Base-by-base conservation (phyloP, 495 filamentous ascomycete species). In the Podospora comata region DNA sequence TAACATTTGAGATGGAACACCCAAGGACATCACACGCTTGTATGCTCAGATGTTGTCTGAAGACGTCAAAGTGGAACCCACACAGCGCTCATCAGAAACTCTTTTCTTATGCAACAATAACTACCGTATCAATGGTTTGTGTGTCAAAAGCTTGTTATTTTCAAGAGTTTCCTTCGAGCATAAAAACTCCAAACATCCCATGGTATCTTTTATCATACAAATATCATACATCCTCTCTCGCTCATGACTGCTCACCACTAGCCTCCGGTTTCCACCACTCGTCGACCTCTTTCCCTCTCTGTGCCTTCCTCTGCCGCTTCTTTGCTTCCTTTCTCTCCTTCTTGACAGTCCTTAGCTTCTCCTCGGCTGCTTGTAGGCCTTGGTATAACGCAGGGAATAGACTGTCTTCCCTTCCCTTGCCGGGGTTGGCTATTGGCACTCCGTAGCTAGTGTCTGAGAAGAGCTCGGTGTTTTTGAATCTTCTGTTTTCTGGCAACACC, bases 371-470 rank as follows among this genome's bases (percentile, higher is more conserved):
- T 13, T 48, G 39, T 16, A 48, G 15, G 5, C 39, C 39, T 48
- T 48, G 39, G 11, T 75, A 55, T 2, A 79, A 27, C 5, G 74
- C 75, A 39, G 81, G 81, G 65, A 82, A 82, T 32, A 83, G 70
- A 11, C 70, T 73, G 20, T 70, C 66, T 19, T 34, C 30, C 1
- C 62, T 44, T 54, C 44, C 16, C 19, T 67, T 87, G 72, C 67
- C 85, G 28, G 83, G 78, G 53, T 74, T 78, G 39, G 82, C 82
- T 5, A 86, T 62, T 4, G 80, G 72, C 30, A 77, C 72, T 5
- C 93, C 95, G 79, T 96, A 98, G 6, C 79, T 79, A 57, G 77
- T 71, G 80, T 99, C 94, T 54, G 71, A 79, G 4, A 86, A 87
- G 16, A 86, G 67, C 72, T 75, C 62, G 32, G 88, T 83, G 83